phyloP scores from a whole-genome alignment of 1,139 yeast species.

The Spathaspora sp. region DNA sequence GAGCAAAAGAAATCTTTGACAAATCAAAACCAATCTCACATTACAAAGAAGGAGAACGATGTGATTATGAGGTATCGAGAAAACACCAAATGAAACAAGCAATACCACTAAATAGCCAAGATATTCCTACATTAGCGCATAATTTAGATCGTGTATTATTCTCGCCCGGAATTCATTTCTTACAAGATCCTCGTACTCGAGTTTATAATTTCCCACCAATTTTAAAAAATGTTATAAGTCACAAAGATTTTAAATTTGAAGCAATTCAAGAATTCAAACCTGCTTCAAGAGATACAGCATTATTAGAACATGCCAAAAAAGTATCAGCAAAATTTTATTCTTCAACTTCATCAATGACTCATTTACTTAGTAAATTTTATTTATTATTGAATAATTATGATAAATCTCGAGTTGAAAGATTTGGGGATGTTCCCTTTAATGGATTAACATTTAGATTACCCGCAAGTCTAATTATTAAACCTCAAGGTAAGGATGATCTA shows the following conservation, averaged over 20 bases:
- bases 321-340: conserved; percentile 54
- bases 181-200: conserved; percentile 74
- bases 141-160: conserved; percentile 68
- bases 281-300: conserved; percentile 60
- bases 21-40: background rate
- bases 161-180: conserved; percentile 80
- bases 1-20: background rate
- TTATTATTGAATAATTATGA: conserved; percentile 59
- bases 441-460: conserved; percentile 33
- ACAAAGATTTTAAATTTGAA: conserved; percentile 66
- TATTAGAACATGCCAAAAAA: conserved; percentile 50
- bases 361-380: conserved; percentile 73
- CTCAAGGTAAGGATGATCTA: conserved; percentile 25
- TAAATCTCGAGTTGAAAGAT: conserved; percentile 21
- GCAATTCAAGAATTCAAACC: conserved; percentile 59
- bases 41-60: background rate
- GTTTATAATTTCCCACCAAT: conserved; percentile 68
- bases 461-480: conserved; percentile 41
- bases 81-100: conserved; percentile 16
- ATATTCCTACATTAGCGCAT: conserved; percentile 53
- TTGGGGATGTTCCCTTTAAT: conserved; percentile 38
- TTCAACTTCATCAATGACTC: conserved; percentile 88
- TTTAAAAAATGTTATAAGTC: conserved; percentile 61
- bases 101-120: conserved; percentile 21
- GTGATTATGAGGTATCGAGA: background rate